These are phyloP conservation scores for Lyophyllum semitale DNA, from an alignment of 768 basidiomycete genomes.

Conservation along the genomic window DNA sequence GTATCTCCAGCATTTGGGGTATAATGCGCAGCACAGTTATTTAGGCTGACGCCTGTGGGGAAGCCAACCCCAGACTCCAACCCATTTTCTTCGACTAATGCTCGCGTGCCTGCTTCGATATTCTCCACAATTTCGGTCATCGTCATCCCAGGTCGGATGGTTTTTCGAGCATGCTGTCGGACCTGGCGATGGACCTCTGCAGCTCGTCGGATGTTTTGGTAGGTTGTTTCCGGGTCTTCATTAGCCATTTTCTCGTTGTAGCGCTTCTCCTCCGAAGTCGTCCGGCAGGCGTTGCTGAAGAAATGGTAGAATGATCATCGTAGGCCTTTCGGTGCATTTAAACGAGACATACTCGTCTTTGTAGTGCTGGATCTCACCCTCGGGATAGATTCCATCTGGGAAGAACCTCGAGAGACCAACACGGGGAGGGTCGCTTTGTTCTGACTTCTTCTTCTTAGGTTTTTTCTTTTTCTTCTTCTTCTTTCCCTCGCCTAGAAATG, in stretches of 20 bases:
- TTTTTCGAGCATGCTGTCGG: constrained; percentile 75
- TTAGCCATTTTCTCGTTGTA: constrained; percentile 76
- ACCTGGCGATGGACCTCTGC: constrained; percentile 97
- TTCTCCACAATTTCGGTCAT: constrained; percentile 93
- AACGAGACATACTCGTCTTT: constrained; percentile 75
- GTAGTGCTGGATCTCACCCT: constrained; percentile 91
- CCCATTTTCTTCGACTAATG: constrained; percentile 90
- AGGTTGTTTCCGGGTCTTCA: constrained; percentile 83
- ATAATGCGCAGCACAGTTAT: constrained; percentile 96
- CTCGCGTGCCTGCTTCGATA: constrained; percentile 90
- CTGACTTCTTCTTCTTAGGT: constrained; percentile 78
- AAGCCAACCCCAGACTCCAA: constrained; percentile 89
- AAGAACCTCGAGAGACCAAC: constrained; percentile 89
- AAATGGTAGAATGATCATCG: constrained; percentile 1
- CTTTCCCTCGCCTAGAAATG: constrained; percentile 50
- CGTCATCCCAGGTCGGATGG: constrained; percentile 89
- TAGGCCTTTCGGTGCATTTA: constrained; percentile 1
- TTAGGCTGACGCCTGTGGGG: constrained; percentile 92
- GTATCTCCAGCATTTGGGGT: constrained; percentile 94
- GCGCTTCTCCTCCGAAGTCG: constrained; percentile 88
- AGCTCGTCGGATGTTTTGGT: constrained; percentile 86
- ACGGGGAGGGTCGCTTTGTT: constrained; percentile 91
- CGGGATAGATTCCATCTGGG: constrained; percentile 83
- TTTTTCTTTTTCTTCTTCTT: constrained; percentile 97
- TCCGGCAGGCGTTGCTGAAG: constrained; percentile 83